These are phyloP conservation scores for Capillidium heterosporum DNA, from an alignment of 371 early-diverging fungal species.

Conservation along the genomic window DNA sequence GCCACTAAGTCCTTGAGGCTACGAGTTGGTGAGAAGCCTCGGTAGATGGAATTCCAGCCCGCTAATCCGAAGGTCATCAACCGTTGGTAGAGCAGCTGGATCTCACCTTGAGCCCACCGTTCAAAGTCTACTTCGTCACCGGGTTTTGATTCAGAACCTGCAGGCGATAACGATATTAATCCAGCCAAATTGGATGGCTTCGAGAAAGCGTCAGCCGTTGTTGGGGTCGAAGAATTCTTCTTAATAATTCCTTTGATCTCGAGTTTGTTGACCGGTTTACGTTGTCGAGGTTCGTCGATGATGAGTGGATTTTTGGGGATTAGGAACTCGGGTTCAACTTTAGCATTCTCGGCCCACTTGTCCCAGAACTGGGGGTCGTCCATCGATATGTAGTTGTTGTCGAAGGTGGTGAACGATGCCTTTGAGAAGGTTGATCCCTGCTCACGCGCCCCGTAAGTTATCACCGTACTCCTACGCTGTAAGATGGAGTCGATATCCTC, in stretches of 20 bases:
- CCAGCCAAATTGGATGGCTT: no score
- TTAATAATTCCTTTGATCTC: slow-evolving; percentile 7
- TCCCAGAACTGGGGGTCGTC: slow-evolving; percentile 97
- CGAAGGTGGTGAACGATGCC: slow-evolving; percentile 68
- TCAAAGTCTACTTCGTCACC: slow-evolving; percentile 8
- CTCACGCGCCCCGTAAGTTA: slow-evolving; percentile 57
- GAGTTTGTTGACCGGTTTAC: slow-evolving; percentile 32
- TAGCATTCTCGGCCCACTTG: slow-evolving; percentile 73
- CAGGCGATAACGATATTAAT: no score
- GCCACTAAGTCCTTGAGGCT: background rate
- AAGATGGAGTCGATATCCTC: slow-evolving; percentile 95
- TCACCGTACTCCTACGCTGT: slow-evolving; percentile 72
- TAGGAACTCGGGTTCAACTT: slow-evolving; percentile 38
- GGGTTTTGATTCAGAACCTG: background rate
- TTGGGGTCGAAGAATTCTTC: no score
- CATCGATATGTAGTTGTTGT: slow-evolving; percentile 48
- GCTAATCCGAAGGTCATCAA: background rate
- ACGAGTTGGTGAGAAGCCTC: background rate
- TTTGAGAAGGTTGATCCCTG: slow-evolving; percentile 81
- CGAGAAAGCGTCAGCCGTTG: no score
- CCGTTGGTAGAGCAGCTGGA: background rate
- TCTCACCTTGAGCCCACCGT: background rate
- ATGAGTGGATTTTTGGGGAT: slow-evolving; percentile 35
- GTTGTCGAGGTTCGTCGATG: slow-evolving; percentile 39
- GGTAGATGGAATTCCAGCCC: slow-evolving; percentile 4